A percentile compares a stretch with the other conserved stretches of the same genome.
phyloP scores from a whole-genome alignment of 2,329 filamentous ascomycete genomes.

The Microsporum ferrugineum region DNA sequence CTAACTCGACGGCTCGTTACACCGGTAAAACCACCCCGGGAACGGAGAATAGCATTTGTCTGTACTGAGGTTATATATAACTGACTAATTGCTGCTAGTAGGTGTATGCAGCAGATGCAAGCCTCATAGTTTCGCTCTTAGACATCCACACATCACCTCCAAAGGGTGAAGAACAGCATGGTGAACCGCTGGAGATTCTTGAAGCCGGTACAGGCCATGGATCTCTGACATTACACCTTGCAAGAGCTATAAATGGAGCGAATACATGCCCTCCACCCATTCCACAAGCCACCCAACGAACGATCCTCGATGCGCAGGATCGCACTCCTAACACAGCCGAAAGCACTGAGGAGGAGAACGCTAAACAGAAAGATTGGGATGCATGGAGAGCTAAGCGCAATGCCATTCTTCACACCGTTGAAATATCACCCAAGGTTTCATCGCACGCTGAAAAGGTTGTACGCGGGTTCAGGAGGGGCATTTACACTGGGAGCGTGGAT shows the following conservation, averaged over 20 bases:
- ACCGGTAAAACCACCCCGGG: slow-evolving; percentile 43
- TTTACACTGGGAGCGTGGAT: slow-evolving; percentile 59
- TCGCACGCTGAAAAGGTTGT: slow-evolving; percentile 54
- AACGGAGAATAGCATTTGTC: not conserved
- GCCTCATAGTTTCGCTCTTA: slow-evolving; percentile 61
- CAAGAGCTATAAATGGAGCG: slow-evolving; percentile 62
- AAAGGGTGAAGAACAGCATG: slow-evolving; percentile 18
- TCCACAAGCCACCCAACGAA: slow-evolving; percentile 23
- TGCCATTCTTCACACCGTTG: slow-evolving; percentile 65
- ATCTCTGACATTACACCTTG: slow-evolving; percentile 62
- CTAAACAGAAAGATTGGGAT: slow-evolving; percentile 32
- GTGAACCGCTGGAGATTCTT: slow-evolving; percentile 56
- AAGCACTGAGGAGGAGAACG: slow-evolving; percentile 16
- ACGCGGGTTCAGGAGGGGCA: slow-evolving; percentile 54
- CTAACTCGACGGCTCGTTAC: slow-evolving; percentile 60
- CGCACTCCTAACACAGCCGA: slow-evolving; percentile 15
- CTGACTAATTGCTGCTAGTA: not conserved
- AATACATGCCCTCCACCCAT: slow-evolving; percentile 46
- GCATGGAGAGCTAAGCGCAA: slow-evolving; percentile 43
- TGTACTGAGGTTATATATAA: not conserved
- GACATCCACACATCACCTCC: slow-evolving; percentile 54
- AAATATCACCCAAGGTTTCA: slow-evolving; percentile 52
- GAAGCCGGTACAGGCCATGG: slow-evolving; percentile 82
- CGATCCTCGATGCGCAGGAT: slow-evolving; percentile 8
- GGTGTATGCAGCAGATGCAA: slow-evolving; percentile 60